These are phyloP conservation scores for Aspergillus olivimuriae DNA, from an alignment of 495 filamentous ascomycete genomes.

Conservation along the genomic window DNA sequence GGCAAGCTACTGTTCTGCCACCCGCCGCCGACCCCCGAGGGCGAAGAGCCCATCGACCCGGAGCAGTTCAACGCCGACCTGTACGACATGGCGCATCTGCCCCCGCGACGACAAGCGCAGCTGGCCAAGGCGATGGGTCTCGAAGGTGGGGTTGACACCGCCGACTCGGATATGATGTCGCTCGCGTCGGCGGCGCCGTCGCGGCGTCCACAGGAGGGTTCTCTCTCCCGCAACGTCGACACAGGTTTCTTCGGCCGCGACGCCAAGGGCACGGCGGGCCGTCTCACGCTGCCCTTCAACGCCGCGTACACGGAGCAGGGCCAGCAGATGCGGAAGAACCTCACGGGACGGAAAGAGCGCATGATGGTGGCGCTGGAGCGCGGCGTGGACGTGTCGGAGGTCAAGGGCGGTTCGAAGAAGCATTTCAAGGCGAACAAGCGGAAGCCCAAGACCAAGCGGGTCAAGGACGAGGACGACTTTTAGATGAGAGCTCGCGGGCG, in stretches of 20 bases:
- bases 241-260: slow-evolving; percentile 75
- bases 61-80: slow-evolving; percentile 81
- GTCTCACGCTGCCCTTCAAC: slow-evolving; percentile 78
- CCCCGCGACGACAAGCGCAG: slow-evolving; percentile 58
- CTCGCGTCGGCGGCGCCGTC: slow-evolving; percentile 16
- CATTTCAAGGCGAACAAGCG: slow-evolving; percentile 87
- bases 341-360: slow-evolving; percentile 79
- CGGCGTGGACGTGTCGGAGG: slow-evolving; percentile 75
- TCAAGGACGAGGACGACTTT: slow-evolving; percentile 37
- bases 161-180: slow-evolving; percentile 23
- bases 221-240: slow-evolving; percentile 72
- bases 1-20: slow-evolving; percentile 91
- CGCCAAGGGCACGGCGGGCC: slow-evolving; percentile 49
- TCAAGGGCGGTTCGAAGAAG: slow-evolving; percentile 75
- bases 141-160: slow-evolving; percentile 34
- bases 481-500: slow-evolving; percentile 20
- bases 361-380: slow-evolving; percentile 80
- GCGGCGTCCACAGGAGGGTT: slow-evolving; percentile 39
- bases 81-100: slow-evolving; percentile 74
- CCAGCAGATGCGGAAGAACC: slow-evolving; percentile 52
- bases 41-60: slow-evolving; percentile 57
- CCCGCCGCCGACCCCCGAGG: slow-evolving; percentile 59
- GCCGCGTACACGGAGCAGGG: slow-evolving; percentile 82
- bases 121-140: slow-evolving; percentile 37
- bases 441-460: slow-evolving; percentile 50